Evolutionary conservation across 1,139 yeast genomes (phyloP), one percentile per base, ranked within the genome.

Genomic region (Scheffersomyces stambukii): DNA sequence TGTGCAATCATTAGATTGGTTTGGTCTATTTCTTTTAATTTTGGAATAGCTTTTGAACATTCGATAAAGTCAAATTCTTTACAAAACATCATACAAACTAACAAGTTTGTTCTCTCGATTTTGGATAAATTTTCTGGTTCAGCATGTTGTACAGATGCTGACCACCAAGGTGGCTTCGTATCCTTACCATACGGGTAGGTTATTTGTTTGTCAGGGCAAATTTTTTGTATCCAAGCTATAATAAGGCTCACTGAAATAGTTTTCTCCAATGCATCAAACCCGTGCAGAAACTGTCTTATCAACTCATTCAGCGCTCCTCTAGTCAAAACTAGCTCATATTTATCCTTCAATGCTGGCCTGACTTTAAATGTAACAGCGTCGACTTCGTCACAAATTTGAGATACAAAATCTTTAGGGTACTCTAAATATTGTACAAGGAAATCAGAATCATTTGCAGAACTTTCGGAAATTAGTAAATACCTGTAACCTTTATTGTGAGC

Each of bases 51-150:
- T 15, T 45, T 42, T 7, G 34, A 34, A 30, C 40, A 52, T 4
- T 40, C 32, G 7, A 41, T 37, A 14, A 64, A 37, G 22, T 48
- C 37, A 21, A 57, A 46, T 1, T 37, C 24, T 3, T 52, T 48
- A 29, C 53, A 48, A 19, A 64, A 41, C 12, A 70, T 37, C 13
- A 81, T 63, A 13, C 58, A 45, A 12, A 67, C 55, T 44, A 81
- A 53, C 15, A 35, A 16, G 6, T 16, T 16, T 12, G 78, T 48
- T 33, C 93, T 54, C 38, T 76, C 79, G 2, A 53, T 54, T 45
- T 78, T 81, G 36, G 64, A 69, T 35, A 82, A 57, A 52, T 82
- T 88, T 49, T 82, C 91, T 0, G 91, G 91, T 43, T 82, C 91
- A 28, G 64, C 62, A 51, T 82, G 91, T 22, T 74, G 61, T 1